Evolutionary conservation across 371 early-diverging fungal genomes (phyloP).

Genomic region (Circinella umbellata): DNA sequence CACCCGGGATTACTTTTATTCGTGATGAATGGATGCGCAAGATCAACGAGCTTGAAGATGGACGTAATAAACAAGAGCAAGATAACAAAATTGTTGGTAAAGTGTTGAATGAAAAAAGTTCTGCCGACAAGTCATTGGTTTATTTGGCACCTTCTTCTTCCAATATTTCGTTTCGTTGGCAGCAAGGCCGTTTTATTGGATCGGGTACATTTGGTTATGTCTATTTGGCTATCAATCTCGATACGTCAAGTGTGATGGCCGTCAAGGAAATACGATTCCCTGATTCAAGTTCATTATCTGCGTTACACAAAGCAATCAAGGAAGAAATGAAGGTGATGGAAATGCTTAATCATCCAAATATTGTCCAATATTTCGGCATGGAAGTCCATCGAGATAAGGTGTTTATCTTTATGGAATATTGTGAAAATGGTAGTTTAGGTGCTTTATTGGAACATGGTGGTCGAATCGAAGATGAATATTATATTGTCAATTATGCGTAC

Average conservation of each 20-base stretch:
- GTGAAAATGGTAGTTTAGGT: slow-evolving; percentile 83
- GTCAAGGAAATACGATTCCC: slow-evolving; percentile 92
- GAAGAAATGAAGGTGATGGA: slow-evolving; percentile 94
- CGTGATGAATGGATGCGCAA: slow-evolving; percentile 63
- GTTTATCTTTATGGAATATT: slow-evolving; percentile 95
- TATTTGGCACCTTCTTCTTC: slow-evolving; percentile 77
- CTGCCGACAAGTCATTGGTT: slow-evolving; percentile 77
- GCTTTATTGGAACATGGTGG: slow-evolving; percentile 80
- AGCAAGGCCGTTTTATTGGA: slow-evolving; percentile 85
- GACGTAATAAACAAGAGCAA: slow-evolving; percentile 52
- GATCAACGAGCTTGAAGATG: slow-evolving; percentile 54
- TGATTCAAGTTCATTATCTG: slow-evolving; percentile 68
- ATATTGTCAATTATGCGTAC: slow-evolving; percentile 77
- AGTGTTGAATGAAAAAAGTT: slow-evolving; percentile 76
- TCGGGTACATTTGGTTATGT: slow-evolving; percentile 89
- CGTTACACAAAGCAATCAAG: slow-evolving; percentile 76
- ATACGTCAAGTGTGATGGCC: slow-evolving; percentile 87
- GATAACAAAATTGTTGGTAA: slow-evolving; percentile 73
- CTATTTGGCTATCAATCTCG: slow-evolving; percentile 83
- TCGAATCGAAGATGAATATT: slow-evolving; percentile 74
- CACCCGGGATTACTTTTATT: slow-evolving; percentile 43
- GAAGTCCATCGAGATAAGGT: slow-evolving; percentile 92
- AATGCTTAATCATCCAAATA: slow-evolving; percentile 85
- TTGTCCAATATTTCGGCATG: slow-evolving; percentile 89
- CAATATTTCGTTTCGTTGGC: slow-evolving; percentile 84